Evolutionary conservation across 148 eudicot genomes (phyloP), one percentile per base, ranked within the genome.

Genomic region (Amaranthus hypochondriacus): DNA sequence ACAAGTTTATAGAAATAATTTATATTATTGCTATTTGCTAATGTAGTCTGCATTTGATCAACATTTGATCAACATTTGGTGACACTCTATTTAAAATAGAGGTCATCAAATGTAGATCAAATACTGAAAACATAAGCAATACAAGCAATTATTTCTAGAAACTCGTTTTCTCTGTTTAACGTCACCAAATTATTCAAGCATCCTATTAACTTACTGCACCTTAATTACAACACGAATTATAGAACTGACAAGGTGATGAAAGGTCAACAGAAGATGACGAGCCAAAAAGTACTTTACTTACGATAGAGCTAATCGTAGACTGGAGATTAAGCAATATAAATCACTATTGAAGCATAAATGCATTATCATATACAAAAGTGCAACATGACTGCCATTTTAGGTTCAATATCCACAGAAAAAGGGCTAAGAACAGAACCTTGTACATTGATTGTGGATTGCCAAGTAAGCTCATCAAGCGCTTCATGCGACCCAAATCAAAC

Each of bases 401-500:
- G 13, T 3, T 55, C 9, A 55, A 55, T 11, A 55, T 55, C 57
- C 12, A 10, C 13, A 9, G 43, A 72, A 15, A 57, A 28, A 69
- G 56, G 62, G 63, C 28, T 3, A 58, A 46, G 18, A 47, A 63
- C 5, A 62, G 55, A 63, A 95, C 99, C 99, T 95, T 90, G 79
- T 80, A 92, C 54, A 84, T 92, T 75, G 93, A 84, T 56, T 92
- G 91, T 48, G 99, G 99, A 81, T 95, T 90, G 18, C 97, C 97
- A 49, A 95, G 87, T 5, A 71, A 72, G 18, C 79, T 76, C 88
- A 95, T 84, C 72, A 95, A 75, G 57, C 97, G 84, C 65, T 80
- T 85, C 99, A 95, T 92, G 79, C 96, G 88, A 73, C 89, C 89
- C 51, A 95, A 88, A 81, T 95, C 99, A 74, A 95, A 95, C 66